Percentiles rank a stretch among this genome's conserved stretches.
These are phyloP conservation scores for Lindgomyces ingoldianus DNA, from an alignment of 495 filamentous ascomycete species.

Conservation along the genomic window DNA sequence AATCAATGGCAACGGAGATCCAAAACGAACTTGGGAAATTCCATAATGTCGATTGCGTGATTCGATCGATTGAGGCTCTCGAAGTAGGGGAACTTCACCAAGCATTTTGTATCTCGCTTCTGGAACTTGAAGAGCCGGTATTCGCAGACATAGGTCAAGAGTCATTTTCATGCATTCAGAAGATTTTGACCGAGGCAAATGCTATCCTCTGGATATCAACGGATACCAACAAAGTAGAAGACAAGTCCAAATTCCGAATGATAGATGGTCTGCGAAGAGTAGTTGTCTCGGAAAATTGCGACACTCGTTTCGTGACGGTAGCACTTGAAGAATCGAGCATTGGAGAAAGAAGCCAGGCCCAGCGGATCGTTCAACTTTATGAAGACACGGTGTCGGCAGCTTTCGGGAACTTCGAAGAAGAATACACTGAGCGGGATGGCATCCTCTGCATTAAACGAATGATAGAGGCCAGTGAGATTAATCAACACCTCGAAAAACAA, in stretches of 20 bases:
- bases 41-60: no score
- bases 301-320: neutral
- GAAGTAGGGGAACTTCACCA: neutral
- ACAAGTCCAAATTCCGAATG: neutral
- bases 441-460: conserved; percentile 5
- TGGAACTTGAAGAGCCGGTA: neutral
- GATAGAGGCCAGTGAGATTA: neutral
- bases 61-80: neutral
- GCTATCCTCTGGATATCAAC: neutral
- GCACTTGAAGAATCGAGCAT: neutral
- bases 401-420: neutral
- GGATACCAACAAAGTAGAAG: neutral
- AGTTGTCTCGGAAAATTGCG: neutral
- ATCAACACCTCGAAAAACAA: conserved; percentile 5
- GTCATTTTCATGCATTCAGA: neutral
- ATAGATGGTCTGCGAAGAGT: conserved; percentile 2
- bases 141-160: neutral
- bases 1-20: neutral
- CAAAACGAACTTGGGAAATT: neutral
- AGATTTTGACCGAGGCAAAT: neutral
- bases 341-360: neutral
- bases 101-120: neutral
- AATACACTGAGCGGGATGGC: conserved; percentile 7
- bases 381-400: neutral
- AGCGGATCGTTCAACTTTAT: neutral